Evolutionary conservation across 2,329 filamentous ascomycete genomes (phyloP).

Genomic region (Aspergillus fischeri): DNA sequence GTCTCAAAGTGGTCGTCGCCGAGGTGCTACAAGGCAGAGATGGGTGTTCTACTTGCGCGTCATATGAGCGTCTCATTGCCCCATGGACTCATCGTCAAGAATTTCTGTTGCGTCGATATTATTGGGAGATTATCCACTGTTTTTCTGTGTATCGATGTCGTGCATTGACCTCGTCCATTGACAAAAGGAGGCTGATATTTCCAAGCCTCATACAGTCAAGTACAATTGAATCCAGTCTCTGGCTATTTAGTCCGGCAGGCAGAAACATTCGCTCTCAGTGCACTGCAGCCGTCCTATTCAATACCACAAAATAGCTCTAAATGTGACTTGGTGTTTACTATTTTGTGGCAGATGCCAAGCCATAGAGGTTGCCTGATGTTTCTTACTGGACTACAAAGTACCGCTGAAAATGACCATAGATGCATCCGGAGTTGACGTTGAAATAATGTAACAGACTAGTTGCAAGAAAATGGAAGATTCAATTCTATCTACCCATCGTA

Average conservation of each 20-base stretch:
- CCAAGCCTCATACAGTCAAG: neutral
- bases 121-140: no score
- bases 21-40: neutral
- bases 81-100: neutral
- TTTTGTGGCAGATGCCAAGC: neutral
- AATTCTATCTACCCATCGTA: neutral
- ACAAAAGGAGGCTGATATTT: neutral
- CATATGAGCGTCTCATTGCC: neutral
- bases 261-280: neutral
- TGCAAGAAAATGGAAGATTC: neutral
- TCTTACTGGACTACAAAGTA: neutral
- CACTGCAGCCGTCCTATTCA: neutral
- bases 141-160: neutral
- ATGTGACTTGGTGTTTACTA: neutral
- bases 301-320: neutral
- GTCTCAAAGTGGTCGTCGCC: neutral
- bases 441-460: neutral
- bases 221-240: neutral
- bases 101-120: neutral
- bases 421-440: no score
- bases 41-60: slow-evolving; percentile 10
- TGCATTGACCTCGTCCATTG: neutral
- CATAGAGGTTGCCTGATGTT: neutral
- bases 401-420: no score
- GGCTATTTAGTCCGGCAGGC: neutral